Evolutionary conservation across 441 rosid genomes (phyloP), one percentile per base, ranked within the genome.

Genomic region (Lagerstroemia fauriei): DNA sequence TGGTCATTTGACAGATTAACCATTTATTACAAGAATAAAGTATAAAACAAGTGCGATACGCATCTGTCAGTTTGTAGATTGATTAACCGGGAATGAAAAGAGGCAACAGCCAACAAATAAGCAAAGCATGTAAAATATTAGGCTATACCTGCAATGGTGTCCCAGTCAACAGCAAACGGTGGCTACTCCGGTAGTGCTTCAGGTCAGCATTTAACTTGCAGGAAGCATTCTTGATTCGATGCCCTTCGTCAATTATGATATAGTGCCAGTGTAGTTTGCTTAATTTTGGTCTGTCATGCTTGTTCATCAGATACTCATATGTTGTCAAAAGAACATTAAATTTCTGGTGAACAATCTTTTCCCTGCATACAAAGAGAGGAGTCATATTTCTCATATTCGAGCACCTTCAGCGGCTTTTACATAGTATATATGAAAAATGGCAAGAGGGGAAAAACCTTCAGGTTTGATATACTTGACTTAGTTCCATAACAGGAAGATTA

Each of bases 141-240:
- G 29, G 73, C 20, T 10, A 81, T 76, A 93, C 99, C 96, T 95
- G 99, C 75, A 95, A 85, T 53, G 99, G 98, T 48, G 99, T 95
- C 87, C 99, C 99, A 75, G 98, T 95, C 88, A 95, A 87, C 51
- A 95, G 90, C 89, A 95, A 90, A 83, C 99, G 88, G 88, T 95
- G 98, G 80, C 89, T 90, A 79, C 99, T 95, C 84, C 88, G 91
- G 88, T 95, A 95, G 88, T 93, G 95, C 90, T 93, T 95, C 89
- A 95, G 86, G 44, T 95, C 99, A 41, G 99, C 97, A 90, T 95
- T 95, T 89, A 94, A 89, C 89, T 95, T 95, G 91, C 99, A 95
- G 79, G 99, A 95, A 81, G 99, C 99, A 91, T 95, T 95, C 88
- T 95, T 95, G 73, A 95, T 95, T 83, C 99, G 95, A 87, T 95